Percentiles rank a stretch among this genome's conserved stretches.
These are phyloP conservation scores for Eleusine indica DNA, from an alignment of 176 grass and related monocot species.

Conservation along the genomic window DNA sequence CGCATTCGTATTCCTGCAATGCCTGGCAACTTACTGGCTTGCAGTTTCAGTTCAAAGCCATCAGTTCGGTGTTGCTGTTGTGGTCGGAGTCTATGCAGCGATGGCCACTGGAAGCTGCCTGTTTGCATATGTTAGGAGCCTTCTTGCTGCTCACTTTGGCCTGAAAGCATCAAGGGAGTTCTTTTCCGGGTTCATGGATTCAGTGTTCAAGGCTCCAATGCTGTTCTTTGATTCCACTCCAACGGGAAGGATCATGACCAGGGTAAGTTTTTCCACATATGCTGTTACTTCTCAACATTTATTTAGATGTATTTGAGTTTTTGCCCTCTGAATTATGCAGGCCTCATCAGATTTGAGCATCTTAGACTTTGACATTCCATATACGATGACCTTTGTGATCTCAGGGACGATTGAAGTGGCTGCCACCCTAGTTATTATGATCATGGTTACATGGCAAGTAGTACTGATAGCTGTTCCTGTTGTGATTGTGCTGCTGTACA, in stretches of 20 bases:
- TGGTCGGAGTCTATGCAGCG: constrained; percentile 64
- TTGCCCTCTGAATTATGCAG: constrained; percentile 36
- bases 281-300: background rate
- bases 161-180: constrained; percentile 86
- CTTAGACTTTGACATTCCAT: constrained; percentile 89
- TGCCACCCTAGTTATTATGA: constrained; percentile 62
- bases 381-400: constrained; percentile 67
- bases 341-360: constrained; percentile 85
- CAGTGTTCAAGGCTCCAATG: constrained; percentile 86
- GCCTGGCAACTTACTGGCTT: constrained; percentile 75
- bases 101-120: constrained; percentile 68
- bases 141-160: constrained; percentile 70
- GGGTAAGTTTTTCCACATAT: constrained; percentile 40
- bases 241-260: constrained; percentile 66
- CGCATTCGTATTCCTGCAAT: constrained; percentile 63
- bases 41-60: constrained; percentile 55
- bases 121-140: constrained; percentile 76
- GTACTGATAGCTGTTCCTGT: constrained; percentile 70
- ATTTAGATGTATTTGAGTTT: background rate
- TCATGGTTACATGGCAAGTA: constrained; percentile 76
- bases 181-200: constrained; percentile 85
- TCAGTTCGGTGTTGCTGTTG: constrained; percentile 36
- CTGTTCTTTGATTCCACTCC: constrained; percentile 92
- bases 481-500: constrained; percentile 55
- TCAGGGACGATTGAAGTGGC: constrained; percentile 69